These are phyloP conservation scores for Porodaedalea pini DNA, from an alignment of 1,284 basidiomycete species.

Conservation along the genomic window DNA sequence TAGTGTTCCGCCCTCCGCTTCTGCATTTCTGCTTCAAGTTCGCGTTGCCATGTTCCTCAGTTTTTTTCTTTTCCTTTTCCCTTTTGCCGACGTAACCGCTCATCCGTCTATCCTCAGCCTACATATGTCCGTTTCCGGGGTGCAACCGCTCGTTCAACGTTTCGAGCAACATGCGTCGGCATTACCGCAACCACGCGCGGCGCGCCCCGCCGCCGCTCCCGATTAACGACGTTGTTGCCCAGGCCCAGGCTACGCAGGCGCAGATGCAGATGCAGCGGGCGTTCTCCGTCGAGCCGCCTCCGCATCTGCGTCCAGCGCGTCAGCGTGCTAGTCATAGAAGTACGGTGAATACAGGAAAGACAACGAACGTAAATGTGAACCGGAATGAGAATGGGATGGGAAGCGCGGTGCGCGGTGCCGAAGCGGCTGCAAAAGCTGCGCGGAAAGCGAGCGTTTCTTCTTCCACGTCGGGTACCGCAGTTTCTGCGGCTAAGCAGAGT, in stretches of 20 bases:
- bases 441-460: neutral
- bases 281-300: too few relatives aligned
- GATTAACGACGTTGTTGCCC: neutral
- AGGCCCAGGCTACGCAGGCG: neutral
- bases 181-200: constrained; percentile 35
- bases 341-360: too few relatives aligned
- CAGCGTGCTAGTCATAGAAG: too few relatives aligned
- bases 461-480: neutral
- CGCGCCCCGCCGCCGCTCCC: constrained; percentile 1
- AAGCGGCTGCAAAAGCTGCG: neutral
- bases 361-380: too few relatives aligned
- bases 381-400: neutral
- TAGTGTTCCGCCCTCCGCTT: neutral
- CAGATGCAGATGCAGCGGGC: neutral
- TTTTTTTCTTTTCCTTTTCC: neutral
- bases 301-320: too few relatives aligned
- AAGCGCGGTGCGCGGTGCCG: neutral
- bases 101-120: constrained; percentile 42
- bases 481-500: too few relatives aligned
- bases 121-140: constrained; percentile 48
- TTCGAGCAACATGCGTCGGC: constrained; percentile 44
- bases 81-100: neutral
- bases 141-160: constrained; percentile 41
- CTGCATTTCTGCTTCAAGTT: neutral
- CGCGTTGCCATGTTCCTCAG: neutral